Evolutionary conservation across 1,284 basidiomycete genomes (phyloP), one percentile per base, ranked within the genome.

Genomic region (Sporisorium reilianum): DNA sequence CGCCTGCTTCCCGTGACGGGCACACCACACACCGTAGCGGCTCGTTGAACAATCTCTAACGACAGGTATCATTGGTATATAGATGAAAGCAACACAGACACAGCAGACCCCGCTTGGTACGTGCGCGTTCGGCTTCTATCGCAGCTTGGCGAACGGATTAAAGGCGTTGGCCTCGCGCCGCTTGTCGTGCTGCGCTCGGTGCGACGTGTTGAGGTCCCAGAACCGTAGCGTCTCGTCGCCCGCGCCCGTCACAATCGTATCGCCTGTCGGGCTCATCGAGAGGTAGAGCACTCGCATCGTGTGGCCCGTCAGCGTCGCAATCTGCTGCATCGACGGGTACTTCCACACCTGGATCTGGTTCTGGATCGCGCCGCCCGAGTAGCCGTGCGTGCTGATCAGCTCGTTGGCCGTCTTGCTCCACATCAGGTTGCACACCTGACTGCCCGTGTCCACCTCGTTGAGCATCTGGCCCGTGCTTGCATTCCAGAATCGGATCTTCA

Each of bases 341-440:
- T 92, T 92, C 96, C 96, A 99, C 75, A 99, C 93, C 82, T 94
- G 95, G 60, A 99, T 96, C 85, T 99, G 96, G 86, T 99, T 98
- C 85, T 97, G 95, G 6, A 95, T 91, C 0, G 93, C 91, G 3
- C 93, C 94, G 7, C 91, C 93, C 22, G 94, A 96, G 87, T 95
- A 99, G 1, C 97, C 96, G 81, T 99, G 96, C 2, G 96, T 99
- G 14, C 94, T 97, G 34, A 99, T 95, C 36, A 99, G 89, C 86
- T 99, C 96, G 83, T 98, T 96, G 18, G 95, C 95, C 25, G 93
- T 85, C 59, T 92, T 88, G 5, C 94, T 96, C 95, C 95, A 98
- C 76, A 94, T 93, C 54, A 98, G 89, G 86, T 98, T 98, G 87
- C 96, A 98, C 41, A 99, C 95, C 60, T 85, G 80, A 45, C 75